These are phyloP conservation scores for Paulownia fortunei DNA, from an alignment of 257 asterid genomes.

Conservation along the genomic window DNA sequence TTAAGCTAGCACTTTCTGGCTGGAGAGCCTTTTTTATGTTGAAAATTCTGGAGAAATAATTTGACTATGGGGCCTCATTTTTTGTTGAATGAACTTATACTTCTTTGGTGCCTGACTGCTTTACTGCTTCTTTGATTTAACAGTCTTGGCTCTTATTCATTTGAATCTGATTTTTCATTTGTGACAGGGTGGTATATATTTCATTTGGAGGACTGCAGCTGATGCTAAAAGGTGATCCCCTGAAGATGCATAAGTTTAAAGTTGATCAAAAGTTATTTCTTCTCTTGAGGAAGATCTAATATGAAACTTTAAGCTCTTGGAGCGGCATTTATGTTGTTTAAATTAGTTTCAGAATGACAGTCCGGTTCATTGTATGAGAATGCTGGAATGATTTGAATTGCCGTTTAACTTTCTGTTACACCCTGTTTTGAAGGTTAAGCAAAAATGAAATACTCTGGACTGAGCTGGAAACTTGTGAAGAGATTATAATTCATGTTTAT, in stretches of 20 bases:
- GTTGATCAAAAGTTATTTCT: slow-evolving; percentile 74
- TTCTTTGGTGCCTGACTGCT: background rate
- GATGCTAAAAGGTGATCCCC: slow-evolving; percentile 67
- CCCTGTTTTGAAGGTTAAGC: too few relatives aligned
- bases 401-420: too few relatives aligned
- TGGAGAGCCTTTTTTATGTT: background rate
- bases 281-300: slow-evolving; percentile 81
- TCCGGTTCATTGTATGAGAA: background rate
- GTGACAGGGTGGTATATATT: slow-evolving; percentile 60
- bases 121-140: background rate
- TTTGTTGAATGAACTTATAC: background rate
- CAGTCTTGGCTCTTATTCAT: background rate
- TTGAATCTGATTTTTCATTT: slow-evolving; percentile 9
- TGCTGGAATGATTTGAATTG: background rate
- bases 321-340: background rate
- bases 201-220: slow-evolving; percentile 96
- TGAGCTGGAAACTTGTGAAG: slow-evolving; percentile 14
- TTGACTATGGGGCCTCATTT: background rate
- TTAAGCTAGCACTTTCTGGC: background rate
- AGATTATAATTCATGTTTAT: background rate
- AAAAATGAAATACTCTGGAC: background rate
- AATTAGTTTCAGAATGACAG: background rate
- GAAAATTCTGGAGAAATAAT: background rate
- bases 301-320: background rate
- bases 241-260: slow-evolving; percentile 60